These are phyloP conservation scores for Chimonanthus praecox DNA, from an alignment of 164 flowering plant genomes.

Conservation along the genomic window DNA sequence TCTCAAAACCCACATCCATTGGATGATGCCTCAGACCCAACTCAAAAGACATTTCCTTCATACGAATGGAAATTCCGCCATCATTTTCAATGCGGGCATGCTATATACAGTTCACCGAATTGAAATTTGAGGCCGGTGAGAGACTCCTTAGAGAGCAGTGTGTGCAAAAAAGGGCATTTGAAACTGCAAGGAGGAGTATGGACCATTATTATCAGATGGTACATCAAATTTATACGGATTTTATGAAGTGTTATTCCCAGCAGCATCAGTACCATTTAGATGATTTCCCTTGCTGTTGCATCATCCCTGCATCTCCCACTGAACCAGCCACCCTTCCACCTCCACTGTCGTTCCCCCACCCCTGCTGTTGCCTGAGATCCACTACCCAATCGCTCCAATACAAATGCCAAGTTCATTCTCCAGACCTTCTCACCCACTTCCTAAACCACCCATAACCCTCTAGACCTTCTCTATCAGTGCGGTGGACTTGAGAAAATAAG, in stretches of 20 bases:
- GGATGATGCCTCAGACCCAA: conserved; percentile 92
- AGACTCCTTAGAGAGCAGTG: conserved; percentile 60
- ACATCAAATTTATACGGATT: conserved; percentile 65
- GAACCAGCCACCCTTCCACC: too few relatives aligned
- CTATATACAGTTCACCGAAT: conserved; percentile 47
- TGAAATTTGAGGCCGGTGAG: conserved; percentile 50
- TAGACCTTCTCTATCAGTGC: too few relatives aligned
- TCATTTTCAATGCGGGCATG: conserved; percentile 74
- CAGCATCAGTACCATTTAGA: conserved; percentile 74
- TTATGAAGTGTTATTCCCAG: conserved; percentile 63
- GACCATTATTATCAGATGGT: conserved; percentile 63
- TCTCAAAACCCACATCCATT: conserved; percentile 63
- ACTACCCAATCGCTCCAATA: too few relatives aligned
- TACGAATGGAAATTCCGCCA: conserved; percentile 82
- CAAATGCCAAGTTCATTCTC: too few relatives aligned
- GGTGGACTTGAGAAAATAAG: too few relatives aligned
- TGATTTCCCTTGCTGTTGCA: too few relatives aligned
- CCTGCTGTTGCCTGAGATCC: too few relatives aligned
- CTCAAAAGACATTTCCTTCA: conserved; percentile 90
- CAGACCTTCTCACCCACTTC: too few relatives aligned
- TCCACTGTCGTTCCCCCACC: too few relatives aligned
- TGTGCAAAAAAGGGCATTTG: conserved; percentile 89
- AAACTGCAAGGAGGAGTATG: conserved; percentile 71
- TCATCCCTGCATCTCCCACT: too few relatives aligned
- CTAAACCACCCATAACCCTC: too few relatives aligned